A percentile compares a stretch with the other conserved stretches of the same genome.
phyloP scores from a whole-genome alignment of 352 stramenopile genomes.

The Elongisporangium undulatum region DNA sequence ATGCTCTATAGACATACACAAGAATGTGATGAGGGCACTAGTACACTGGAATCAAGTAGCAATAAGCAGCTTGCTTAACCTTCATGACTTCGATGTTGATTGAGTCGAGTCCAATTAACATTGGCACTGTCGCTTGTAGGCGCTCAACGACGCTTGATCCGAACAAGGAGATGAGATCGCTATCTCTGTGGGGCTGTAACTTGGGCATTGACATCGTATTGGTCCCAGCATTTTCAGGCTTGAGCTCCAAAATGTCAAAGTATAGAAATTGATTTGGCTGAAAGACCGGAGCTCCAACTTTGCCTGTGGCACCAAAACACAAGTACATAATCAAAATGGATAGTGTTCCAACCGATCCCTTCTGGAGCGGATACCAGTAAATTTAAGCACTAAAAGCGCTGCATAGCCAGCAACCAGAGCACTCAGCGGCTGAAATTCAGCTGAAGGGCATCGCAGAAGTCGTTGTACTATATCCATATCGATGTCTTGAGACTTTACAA shows the following conservation, averaged over 20 bases:
- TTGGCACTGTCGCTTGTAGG: slow-evolving; percentile 5
- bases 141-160: slow-evolving; percentile 3
- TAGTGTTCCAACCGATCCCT: not conserved
- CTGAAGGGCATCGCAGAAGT: slow-evolving; percentile 18
- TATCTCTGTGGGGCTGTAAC: not conserved
- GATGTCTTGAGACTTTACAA: not conserved
- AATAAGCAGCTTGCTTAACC: not conserved
- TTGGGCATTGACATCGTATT: slow-evolving; percentile 4
- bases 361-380: slow-evolving; percentile 11
- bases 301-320: slow-evolving; percentile 9
- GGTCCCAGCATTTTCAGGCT: not conserved
- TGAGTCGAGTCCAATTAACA: slow-evolving; percentile 11
- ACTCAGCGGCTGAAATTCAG: slow-evolving; percentile 32
- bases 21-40: not conserved
- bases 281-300: slow-evolving; percentile 13
- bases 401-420: slow-evolving; percentile 25
- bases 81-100: slow-evolving; percentile 19
- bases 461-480: slow-evolving; percentile 8
- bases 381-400: slow-evolving; percentile 24
- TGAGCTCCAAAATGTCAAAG: slow-evolving; percentile 20
- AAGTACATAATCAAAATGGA: not conserved
- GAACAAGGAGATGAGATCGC: slow-evolving; percentile 9
- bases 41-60: not conserved
- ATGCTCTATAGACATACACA: slow-evolving; percentile 6
- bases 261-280: slow-evolving; percentile 25